A percentile compares a stretch with the other conserved stretches of the same genome.
Conservation (phyloP, 495 filamentous ascomycete genomes). For the Penicillium steckii region DNA sequence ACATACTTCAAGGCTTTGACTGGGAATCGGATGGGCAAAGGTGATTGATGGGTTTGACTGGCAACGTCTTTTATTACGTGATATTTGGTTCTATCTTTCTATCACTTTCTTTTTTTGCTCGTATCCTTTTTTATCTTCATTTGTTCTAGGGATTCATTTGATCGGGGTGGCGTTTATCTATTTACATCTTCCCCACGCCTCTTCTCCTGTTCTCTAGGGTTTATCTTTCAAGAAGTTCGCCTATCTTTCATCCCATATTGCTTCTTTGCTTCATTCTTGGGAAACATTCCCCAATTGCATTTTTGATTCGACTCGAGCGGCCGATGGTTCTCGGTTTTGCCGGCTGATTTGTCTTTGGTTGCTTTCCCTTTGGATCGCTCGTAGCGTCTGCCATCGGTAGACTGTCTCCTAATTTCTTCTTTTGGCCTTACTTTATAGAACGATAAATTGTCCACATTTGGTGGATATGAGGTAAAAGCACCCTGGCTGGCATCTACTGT, state of each 20-base stretch:
- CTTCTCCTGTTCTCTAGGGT: background rate
- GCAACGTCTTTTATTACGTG: background rate
- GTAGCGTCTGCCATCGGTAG: background rate
- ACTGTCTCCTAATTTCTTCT: background rate
- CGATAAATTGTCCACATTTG: too few relatives aligned
- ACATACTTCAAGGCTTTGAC: constrained; percentile 10
- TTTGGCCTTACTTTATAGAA: background rate
- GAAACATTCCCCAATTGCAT: background rate
- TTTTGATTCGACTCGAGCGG: background rate
- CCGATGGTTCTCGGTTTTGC: background rate
- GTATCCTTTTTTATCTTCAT: background rate
- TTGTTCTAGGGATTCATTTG: background rate
- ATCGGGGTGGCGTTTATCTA: background rate
- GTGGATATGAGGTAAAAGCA: too few relatives aligned
- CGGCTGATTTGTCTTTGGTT: background rate
- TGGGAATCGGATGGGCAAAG: constrained; percentile 1
- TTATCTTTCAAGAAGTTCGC: background rate
- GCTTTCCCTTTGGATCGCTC: background rate
- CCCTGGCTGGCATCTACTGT: too few relatives aligned
- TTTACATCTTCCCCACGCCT: background rate
- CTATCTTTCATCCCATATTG: background rate
- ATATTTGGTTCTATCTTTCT: too few relatives aligned
- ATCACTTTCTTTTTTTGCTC: background rate
- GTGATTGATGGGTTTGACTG: constrained; percentile 1
- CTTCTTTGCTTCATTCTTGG: background rate